phyloP scores from a whole-genome alignment of 108 stramenopile genomes.

The Cyclotella choctawhatcheeana region DNA sequence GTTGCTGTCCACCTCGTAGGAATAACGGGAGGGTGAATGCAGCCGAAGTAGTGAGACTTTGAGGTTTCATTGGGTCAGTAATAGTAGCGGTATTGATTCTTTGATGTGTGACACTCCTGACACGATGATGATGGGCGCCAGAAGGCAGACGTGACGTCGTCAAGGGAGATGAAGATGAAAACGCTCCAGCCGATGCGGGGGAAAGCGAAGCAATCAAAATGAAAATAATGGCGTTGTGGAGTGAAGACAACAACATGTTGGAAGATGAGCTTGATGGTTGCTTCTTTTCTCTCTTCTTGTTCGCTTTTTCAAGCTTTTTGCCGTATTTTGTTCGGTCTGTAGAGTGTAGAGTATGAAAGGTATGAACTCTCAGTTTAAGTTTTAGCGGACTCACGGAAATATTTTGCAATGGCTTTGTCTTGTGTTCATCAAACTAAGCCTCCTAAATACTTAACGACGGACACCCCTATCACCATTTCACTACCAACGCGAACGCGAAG shows the following conservation, averaged over 20 bases:
- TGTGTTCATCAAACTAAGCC: no score
- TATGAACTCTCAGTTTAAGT: no score
- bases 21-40: conserved; percentile 6
- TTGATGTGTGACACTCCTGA: conserved; percentile 10
- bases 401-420: no score
- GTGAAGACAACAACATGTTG: conserved; percentile 6
- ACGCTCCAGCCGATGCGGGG: conserved; percentile 36
- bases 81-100: not conserved
- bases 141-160: no score
- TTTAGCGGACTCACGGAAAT: no score
- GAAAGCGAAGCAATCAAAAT: conserved; percentile 20
- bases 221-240: conserved; percentile 15
- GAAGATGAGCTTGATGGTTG: no score
- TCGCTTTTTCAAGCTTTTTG: not conserved
- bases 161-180: conserved; percentile 5
- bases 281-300: not conserved
- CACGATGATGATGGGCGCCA: conserved; percentile 2
- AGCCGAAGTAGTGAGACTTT: not conserved
- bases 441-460: no score
- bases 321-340: not conserved
- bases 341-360: not conserved
- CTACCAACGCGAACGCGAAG: no score
- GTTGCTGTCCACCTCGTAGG: conserved; percentile 23
- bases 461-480: no score
- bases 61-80: not conserved